A percentile compares a stretch with the other conserved stretches of the same genome.
Conservation (phyloP, 2,329 filamentous ascomycete genomes). For the Pochonia chlamydosporia region DNA sequence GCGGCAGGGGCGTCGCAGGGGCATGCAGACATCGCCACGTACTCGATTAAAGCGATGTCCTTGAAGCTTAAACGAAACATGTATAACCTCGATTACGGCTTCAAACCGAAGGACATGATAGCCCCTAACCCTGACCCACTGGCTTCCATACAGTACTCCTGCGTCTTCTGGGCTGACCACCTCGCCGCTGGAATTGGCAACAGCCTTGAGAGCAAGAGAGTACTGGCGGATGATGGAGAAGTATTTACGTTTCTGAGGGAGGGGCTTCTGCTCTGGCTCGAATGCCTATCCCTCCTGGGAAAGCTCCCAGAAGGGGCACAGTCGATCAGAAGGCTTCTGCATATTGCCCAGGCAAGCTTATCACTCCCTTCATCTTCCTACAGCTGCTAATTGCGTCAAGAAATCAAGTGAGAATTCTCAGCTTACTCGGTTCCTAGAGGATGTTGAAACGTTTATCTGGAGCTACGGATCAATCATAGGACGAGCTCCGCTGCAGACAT, state of each 20-base stretch:
- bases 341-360: neutral
- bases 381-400: no score
- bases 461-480: no score
- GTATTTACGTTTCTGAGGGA: conserved; percentile 1
- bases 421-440: no score
- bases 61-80: conserved; percentile 26
- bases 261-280: conserved; percentile 3
- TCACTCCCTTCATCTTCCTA: neutral
- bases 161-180: conserved; percentile 4
- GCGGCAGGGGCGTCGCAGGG: conserved; percentile 14
- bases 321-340: conserved; percentile 3
- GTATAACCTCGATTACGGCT: conserved; percentile 19
- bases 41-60: conserved; percentile 25
- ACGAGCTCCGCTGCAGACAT: no score
- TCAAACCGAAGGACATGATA: conserved; percentile 13
- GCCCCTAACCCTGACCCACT: conserved; percentile 9
- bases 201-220: neutral
- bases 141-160: conserved; percentile 16
- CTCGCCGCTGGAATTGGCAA: neutral
- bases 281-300: conserved; percentile 2
- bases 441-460: no score
- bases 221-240: conserved; percentile 1
- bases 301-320: neutral
- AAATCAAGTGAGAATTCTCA: no score
- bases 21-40: conserved; percentile 24